Evolutionary conservation across 1,284 basidiomycete species (phyloP), one percentile per base, ranked within the genome.

Genomic region (Microbotryum saponariae): DNA sequence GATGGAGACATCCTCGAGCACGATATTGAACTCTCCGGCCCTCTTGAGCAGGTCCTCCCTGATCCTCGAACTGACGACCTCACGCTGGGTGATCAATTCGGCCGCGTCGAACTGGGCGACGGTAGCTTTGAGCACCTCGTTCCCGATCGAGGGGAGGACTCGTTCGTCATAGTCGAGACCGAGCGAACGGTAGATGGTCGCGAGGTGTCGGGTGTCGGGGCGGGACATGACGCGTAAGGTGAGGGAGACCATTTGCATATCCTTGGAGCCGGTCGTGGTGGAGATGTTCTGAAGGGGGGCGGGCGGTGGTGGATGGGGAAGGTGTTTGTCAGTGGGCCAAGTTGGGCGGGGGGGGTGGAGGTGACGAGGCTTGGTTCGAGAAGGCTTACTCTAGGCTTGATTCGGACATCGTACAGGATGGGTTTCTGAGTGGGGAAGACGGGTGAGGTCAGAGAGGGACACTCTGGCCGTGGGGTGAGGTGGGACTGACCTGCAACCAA

Each of bases 21-120:
- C 83, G 74, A 99, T 89, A 79, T 96, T 88, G 80, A 99, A 99
- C 78, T 98, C 94, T 57, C 86, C 87, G 2, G 94, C 96, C 64
- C 94, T 85, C 75, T 91, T 88, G 54, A 97, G 79, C 44, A 99
- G 79, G 76, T 98, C 94, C 64, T 88, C 87, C 60, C 94, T 82
- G 73, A 98, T 97, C 67, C 91, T 82, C n/a, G 91, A 88, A 25
- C 90, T 93, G 42, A 97, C 88, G 42, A 82, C 78, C 73, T 83
- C 81, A 72, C 82, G 75, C 75, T 82, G 80, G 23, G 81, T 82
- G 71, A 83, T 99, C 71, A 99, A 80, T 78, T 99, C 94, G 21
- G 94, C 93, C 49, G 94, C 94, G 77, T 99, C 94, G 71, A 97
- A 98, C 76, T 98, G 94, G 14, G 94, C 94, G 0, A 99, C 96